Evolutionary conservation across 164 flowering plant genomes (phyloP), one percentile per base, ranked within the genome.

Genomic region (Umbilicus rupestris): DNA sequence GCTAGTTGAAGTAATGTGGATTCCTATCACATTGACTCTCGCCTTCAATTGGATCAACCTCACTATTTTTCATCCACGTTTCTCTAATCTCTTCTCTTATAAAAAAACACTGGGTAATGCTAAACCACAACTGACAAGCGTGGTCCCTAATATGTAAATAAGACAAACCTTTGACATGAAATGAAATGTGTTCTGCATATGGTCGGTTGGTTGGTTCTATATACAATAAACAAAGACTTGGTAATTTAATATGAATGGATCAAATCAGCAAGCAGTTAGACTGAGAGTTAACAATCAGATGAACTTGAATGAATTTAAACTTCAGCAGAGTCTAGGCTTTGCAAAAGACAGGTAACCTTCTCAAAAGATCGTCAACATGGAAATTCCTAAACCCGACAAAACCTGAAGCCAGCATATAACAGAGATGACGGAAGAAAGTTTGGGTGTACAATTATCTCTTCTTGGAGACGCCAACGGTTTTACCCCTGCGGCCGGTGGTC

Each of bases 381-480:
- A 63, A 63, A 39, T 35, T 35, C 35, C 39, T 46, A 30, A 46
- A 47, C n/a, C 24, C 42, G 24, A 28, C 57, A 46, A 44, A 29
- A 46, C 58, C 17, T 66, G 58, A 9, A 46, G 46, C 62, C 7
- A 66, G 26, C 30, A 65, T 39, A 41, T 41, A 41, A 41, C 44
- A 9, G 12, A 14, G 58, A 35, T 33, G 39, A 19, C 3, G 37
- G 22, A 37, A 31, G 41, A n/a, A 11, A 66, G 26, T 2, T 15
- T 47, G n/a, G 30, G 59, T 47, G 26, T 59, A 58, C 44, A 49
- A 31, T 71, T 68, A 78, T 67, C 86, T 79, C 89, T 88, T 88
- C 84, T 88, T 88, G 49, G 92, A 88, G 77, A 87, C 92, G 80
- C 90, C 90, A 78, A 87, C 92, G 66, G 90, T 88, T 85, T 88